These are phyloP conservation scores for Cicer bijugum DNA, from an alignment of 306 rosid species.

Conservation along the genomic window DNA sequence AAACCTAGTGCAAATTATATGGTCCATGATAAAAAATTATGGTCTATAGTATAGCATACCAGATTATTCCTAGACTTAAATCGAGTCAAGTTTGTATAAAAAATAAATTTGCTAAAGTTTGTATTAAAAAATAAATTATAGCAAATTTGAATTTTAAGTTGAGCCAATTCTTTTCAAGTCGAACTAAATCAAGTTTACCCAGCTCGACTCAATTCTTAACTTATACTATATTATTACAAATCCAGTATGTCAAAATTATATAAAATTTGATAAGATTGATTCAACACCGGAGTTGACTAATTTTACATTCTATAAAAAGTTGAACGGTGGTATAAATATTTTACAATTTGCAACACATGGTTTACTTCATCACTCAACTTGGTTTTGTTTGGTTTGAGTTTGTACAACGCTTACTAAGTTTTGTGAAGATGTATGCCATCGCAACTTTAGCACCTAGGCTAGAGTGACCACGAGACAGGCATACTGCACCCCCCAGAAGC, in stretches of 20 bases:
- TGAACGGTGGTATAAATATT: background rate
- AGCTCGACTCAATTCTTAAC: no score
- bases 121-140: background rate
- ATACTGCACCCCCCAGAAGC: constrained; percentile 77
- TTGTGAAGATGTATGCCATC: constrained; percentile 68
- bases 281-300: background rate
- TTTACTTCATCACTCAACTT: background rate
- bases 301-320: constrained; percentile 6
- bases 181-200: no score
- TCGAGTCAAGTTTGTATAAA: background rate
- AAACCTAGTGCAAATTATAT: no score
- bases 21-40: no score
- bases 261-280: constrained; percentile 7
- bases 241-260: background rate
- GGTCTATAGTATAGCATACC: background rate
- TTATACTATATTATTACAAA: background rate
- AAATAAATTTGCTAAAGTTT: background rate
- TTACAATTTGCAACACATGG: constrained; percentile 14
- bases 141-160: background rate
- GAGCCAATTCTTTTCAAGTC: background rate
- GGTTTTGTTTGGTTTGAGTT: constrained; percentile 48
- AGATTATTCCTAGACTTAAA: background rate
- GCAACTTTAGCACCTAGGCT: constrained; percentile 92
- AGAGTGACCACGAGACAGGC: constrained; percentile 76
- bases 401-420: constrained; percentile 60